Conservation (phyloP, 2,329 filamentous ascomycete species). For the Simplicillium aogashimaense region DNA sequence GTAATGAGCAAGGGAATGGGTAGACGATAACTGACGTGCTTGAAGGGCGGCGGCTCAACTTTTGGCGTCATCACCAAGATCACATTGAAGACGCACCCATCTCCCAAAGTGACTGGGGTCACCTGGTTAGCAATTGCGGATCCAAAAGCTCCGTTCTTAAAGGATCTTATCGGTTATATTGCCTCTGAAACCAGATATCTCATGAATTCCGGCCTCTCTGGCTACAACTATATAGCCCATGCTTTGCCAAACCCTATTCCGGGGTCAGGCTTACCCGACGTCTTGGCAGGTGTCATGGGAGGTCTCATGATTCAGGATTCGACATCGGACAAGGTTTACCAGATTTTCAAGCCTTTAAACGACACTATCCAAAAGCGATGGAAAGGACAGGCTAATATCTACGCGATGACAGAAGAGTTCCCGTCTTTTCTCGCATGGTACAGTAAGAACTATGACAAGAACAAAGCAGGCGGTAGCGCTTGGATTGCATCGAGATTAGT, state of each 20-base stretch:
- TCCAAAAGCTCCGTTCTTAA: slow-evolving; percentile 26
- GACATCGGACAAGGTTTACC: slow-evolving; percentile 12
- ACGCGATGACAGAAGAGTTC: slow-evolving; percentile 11
- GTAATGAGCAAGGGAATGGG: not conserved
- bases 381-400: slow-evolving; percentile 16
- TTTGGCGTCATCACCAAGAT: slow-evolving; percentile 51
- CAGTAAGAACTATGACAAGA: slow-evolving; percentile 22
- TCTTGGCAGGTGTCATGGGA: slow-evolving; percentile 24
- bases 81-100: slow-evolving; percentile 41
- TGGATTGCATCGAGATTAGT: slow-evolving; percentile 35
- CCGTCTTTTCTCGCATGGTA: slow-evolving; percentile 27
- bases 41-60: slow-evolving; percentile 45
- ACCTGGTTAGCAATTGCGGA: slow-evolving; percentile 12
- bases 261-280: slow-evolving; percentile 18
- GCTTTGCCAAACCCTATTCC: slow-evolving; percentile 24
- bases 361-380: slow-evolving; percentile 26
- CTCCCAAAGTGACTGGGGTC: slow-evolving; percentile 20
- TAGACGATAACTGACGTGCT: not conserved
- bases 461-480: slow-evolving; percentile 20
- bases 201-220: slow-evolving; percentile 40
- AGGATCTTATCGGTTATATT: slow-evolving; percentile 35
- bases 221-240: slow-evolving; percentile 30
- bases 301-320: slow-evolving; percentile 25
- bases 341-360: slow-evolving; percentile 23
- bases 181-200: slow-evolving; percentile 17